These are phyloP conservation scores for Metschnikowia gruessii DNA, from an alignment of 805 yeast species.

Conservation along the genomic window DNA sequence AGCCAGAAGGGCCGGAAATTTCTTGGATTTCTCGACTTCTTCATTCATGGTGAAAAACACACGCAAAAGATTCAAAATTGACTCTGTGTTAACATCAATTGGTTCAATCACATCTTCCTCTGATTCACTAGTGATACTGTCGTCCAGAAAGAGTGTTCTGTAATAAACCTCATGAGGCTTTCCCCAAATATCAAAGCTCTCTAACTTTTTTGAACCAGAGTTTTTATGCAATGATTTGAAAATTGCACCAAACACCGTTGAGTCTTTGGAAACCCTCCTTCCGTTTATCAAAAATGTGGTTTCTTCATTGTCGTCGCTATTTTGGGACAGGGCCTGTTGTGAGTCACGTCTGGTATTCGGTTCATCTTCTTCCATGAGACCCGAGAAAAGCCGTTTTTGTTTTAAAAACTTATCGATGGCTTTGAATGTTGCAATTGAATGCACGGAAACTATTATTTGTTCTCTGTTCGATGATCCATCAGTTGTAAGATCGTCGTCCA, in stretches of 20 bases:
- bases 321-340: neutral
- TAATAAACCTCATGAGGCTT: constrained; percentile 52
- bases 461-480: constrained; percentile 25
- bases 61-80: constrained; percentile 49
- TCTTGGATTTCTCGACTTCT: constrained; percentile 15
- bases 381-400: constrained; percentile 6
- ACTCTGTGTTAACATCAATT: constrained; percentile 31
- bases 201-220: constrained; percentile 36
- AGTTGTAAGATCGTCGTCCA: constrained; percentile 16
- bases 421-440: constrained; percentile 59
- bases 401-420: constrained; percentile 47
- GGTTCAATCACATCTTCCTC: constrained; percentile 22
- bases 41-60: constrained; percentile 42
- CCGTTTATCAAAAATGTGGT: constrained; percentile 60
- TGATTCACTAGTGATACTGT: neutral
- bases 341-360: neutral
- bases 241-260: constrained; percentile 76
- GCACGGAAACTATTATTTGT: constrained; percentile 46
- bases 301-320: neutral
- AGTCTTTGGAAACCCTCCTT: constrained; percentile 55
- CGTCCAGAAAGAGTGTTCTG: constrained; percentile 1
- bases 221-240: constrained; percentile 47
- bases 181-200: constrained; percentile 56
- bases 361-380: constrained; percentile 1
- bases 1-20: constrained; percentile 15